Conservation (phyloP, 495 filamentous ascomycete species). For the Neurospora sp. region DNA sequence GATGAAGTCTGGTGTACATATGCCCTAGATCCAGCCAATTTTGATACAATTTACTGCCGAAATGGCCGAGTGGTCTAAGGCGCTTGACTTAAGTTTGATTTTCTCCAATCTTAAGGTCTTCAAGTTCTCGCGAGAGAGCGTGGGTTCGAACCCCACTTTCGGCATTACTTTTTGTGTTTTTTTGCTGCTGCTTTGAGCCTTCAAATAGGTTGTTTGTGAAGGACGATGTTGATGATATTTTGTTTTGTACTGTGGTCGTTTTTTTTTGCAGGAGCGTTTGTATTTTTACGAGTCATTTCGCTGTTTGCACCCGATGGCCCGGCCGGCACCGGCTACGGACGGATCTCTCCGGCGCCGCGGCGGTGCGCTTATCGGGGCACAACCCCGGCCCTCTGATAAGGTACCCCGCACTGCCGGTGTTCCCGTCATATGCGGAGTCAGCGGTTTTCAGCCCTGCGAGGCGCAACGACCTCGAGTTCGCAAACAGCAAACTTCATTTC, state of each 20-base stretch:
- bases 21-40: accelerated
- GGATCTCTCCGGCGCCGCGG: too few relatives aligned
- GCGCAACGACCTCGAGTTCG: neutral
- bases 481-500: neutral
- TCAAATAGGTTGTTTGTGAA: too few relatives aligned
- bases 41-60: neutral
- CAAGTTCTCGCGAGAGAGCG: neutral
- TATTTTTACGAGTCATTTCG: neutral
- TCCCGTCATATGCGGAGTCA: neutral
- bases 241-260: neutral
- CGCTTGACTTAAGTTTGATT: neutral
- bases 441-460: neutral
- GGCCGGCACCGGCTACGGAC: too few relatives aligned
- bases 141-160: neutral
- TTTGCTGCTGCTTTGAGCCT: neutral
- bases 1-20: neutral
- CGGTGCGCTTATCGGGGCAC: neutral
- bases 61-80: neutral
- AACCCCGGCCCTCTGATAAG: neutral
- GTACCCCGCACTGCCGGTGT: neutral
- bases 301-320: neutral
- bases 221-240: neutral
- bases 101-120: neutral
- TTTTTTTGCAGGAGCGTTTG: neutral
- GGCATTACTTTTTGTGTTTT: neutral